Percentiles rank a stretch among this genome's conserved stretches.
Evolutionary conservation across 129 eudicot species (phyloP).

Genomic region (Solidago caesia): DNA sequence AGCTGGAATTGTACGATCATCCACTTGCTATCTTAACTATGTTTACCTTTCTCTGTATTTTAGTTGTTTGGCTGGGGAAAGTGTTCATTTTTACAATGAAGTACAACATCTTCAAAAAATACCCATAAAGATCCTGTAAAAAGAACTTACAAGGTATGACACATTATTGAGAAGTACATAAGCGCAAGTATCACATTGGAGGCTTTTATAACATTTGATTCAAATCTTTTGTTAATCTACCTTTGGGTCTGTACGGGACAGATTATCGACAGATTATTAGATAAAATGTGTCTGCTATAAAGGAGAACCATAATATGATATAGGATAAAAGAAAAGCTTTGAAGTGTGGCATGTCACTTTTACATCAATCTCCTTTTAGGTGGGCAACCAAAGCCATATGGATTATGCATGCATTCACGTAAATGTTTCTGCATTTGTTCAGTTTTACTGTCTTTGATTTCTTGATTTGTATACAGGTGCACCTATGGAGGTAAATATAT

Average conservation of each 20-base stretch:
- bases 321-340: no score
- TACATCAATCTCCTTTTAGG: background rate
- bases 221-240: background rate
- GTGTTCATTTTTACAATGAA: slow-evolving; percentile 84
- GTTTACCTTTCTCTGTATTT: slow-evolving; percentile 11
- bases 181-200: slow-evolving; percentile 47
- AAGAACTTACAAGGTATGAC: slow-evolving; percentile 92
- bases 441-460: slow-evolving; percentile 4
- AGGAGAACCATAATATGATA: no score
- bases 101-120: slow-evolving; percentile 69
- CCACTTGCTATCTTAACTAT: background rate
- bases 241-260: background rate
- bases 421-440: background rate
- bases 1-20: background rate
- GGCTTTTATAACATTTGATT: background rate
- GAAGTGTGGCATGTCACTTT: background rate
- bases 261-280: slow-evolving; percentile 1
- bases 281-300: background rate
- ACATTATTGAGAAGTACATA: slow-evolving; percentile 74
- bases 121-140: slow-evolving; percentile 61
- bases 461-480: slow-evolving; percentile 48
- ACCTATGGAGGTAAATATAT: slow-evolving; percentile 84
- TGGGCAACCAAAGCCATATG: background rate
- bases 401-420: background rate
- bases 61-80: slow-evolving; percentile 94